Evolutionary conservation across 2,329 filamentous ascomycete species (phyloP), one percentile per base, ranked within the genome.

Genomic region (Ophiostoma sp.): DNA sequence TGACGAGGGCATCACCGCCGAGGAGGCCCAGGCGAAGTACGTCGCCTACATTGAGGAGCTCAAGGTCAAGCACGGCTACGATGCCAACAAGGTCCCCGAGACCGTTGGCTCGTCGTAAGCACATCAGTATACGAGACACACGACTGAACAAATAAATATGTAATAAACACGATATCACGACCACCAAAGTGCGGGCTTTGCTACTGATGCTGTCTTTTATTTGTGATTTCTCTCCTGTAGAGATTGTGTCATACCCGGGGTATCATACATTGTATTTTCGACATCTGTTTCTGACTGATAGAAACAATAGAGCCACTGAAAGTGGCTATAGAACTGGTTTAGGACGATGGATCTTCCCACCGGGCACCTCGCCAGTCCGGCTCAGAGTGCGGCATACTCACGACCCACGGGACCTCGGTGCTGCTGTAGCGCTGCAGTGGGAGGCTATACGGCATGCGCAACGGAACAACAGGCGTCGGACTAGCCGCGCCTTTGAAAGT

Each of bases 371-470:
- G 80, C 80, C 85, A 86, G 78, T 94, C 91, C 12, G 84, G 85
- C 74, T 88, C 84, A 0, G 70, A 69, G 74, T 93, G 83, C 1
- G 74, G 75, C 74, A 82, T 79, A 1, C 85, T 87, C 3, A 89
- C 89, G 70, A 90, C 91, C 93, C 93, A 97, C 0, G 93, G 92
- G 64, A 83, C 79, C 74, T 96, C 91, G 4, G 78, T 76, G 7
- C 77, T 71, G 0, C 76, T 79, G 74, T 97, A 96, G 6, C 80
- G 80, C 65, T 85, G 85, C 41, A 96, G 76, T 0, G 93, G 93
- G 6, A 93, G 78, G 76, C 88, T 88, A 76, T 96, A 97, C n/a
- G 93, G 91, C 78, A 96, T 88, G 16, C 92, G 84, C 41, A 94
- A 79, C 0, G 90, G 91, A 4, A 96, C 82, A 0, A 87, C 72